Conservation (phyloP, 179 eudicot species). For the Patellifolia procumbens region DNA sequence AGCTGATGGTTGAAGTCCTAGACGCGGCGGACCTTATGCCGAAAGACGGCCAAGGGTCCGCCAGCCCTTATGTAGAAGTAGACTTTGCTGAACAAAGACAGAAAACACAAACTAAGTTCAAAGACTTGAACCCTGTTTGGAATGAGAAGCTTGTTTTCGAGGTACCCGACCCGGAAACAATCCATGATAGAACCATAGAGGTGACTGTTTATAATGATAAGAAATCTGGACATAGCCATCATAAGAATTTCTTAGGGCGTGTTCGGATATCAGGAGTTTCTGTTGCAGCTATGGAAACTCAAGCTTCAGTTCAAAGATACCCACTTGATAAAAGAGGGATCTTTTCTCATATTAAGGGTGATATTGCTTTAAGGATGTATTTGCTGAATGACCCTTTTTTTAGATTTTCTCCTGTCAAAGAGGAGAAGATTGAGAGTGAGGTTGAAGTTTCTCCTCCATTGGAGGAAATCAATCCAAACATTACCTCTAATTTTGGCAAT, state of each 20-base stretch:
- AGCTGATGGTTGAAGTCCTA: conserved; percentile 64
- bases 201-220: conserved; percentile 56
- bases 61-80: conserved; percentile 64
- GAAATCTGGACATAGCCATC: conserved; percentile 38
- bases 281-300: conserved; percentile 44
- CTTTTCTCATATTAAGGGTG: conserved; percentile 80
- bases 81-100: conserved; percentile 51
- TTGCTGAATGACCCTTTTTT: conserved; percentile 27
- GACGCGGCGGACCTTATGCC: conserved; percentile 71
- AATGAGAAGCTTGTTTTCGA: conserved; percentile 59
- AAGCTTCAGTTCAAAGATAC: conserved; percentile 55
- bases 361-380: conserved; percentile 58
- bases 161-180: conserved; percentile 33
- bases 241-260: conserved; percentile 65
- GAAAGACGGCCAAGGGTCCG: conserved; percentile 80
- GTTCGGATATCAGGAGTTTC: conserved; percentile 69
- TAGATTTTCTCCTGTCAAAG: not conserved
- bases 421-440: conserved; percentile 18
- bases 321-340: conserved; percentile 82
- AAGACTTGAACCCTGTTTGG: conserved; percentile 82
- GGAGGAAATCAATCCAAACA: conserved; percentile 39
- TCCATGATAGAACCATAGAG: conserved; percentile 42
- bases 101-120: conserved; percentile 51
- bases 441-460: conserved; percentile 17
- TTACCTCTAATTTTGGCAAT: conserved; percentile 15